These are phyloP conservation scores for Proliferodiscus dingleyae DNA, from an alignment of 2,329 filamentous ascomycete species.

Conservation along the genomic window DNA sequence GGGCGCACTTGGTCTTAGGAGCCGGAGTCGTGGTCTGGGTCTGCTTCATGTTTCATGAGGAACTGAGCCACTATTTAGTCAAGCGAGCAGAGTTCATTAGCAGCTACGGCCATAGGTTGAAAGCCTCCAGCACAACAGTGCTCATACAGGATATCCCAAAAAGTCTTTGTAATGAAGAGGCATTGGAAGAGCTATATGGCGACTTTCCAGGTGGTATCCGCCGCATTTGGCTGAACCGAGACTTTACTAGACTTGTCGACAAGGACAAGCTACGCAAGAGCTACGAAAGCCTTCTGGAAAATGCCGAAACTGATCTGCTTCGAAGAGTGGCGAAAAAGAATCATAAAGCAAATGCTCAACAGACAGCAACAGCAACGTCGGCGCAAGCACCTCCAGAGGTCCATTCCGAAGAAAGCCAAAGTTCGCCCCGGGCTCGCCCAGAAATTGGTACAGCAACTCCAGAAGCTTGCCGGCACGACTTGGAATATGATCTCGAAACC, in stretches of 20 bases:
- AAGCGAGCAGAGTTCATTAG: conserved; percentile 29
- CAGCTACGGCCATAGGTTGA: conserved; percentile 27
- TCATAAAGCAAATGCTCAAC: conserved; percentile 48
- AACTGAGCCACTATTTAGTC: conserved; percentile 28
- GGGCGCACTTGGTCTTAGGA: conserved; percentile 31
- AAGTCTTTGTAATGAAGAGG: conserved; percentile 23
- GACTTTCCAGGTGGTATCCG: conserved; percentile 29
- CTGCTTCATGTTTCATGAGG: conserved; percentile 29
- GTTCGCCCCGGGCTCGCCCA: conserved; percentile 22
- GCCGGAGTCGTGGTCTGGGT: conserved; percentile 27
- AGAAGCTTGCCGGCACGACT: conserved; percentile 14
- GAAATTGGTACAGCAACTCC: conserved; percentile 15
- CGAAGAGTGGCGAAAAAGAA: conserved; percentile 35
- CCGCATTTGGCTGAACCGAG: conserved; percentile 64
- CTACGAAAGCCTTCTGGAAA: conserved; percentile 67
- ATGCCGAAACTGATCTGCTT: conserved; percentile 76
- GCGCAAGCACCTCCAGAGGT: too few relatives aligned
- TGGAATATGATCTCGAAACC: conserved; percentile 18
- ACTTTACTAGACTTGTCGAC: conserved; percentile 72
- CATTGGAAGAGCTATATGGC: conserved; percentile 28
- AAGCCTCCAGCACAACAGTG: conserved; percentile 29
- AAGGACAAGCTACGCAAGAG: conserved; percentile 65
- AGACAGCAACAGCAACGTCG: too few relatives aligned
- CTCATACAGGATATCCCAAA: conserved; percentile 32
- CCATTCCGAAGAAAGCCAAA: too few relatives aligned